Evolutionary conservation across 2,329 filamentous ascomycete genomes (phyloP).

Genomic region (Aulographum hederae): DNA sequence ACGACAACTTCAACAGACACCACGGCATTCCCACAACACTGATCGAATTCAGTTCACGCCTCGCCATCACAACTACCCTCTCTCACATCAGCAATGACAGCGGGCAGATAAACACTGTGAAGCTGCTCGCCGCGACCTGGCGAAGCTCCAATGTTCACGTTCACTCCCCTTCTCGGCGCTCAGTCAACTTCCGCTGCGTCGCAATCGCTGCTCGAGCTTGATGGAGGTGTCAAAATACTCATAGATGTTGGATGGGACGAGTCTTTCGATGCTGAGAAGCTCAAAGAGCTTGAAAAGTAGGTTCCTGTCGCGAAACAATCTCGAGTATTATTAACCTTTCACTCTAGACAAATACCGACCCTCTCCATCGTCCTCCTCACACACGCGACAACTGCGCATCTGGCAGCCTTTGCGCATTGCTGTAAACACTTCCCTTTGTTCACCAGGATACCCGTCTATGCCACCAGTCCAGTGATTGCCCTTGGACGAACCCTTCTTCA

Average conservation of each 20-base stretch:
- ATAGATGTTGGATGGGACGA: slow-evolving; percentile 96
- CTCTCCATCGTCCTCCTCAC: slow-evolving; percentile 88
- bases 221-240: slow-evolving; percentile 88
- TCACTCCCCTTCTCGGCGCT: slow-evolving; percentile 80
- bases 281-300: slow-evolving; percentile 81
- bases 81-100: too few relatives aligned
- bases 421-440: slow-evolving; percentile 93
- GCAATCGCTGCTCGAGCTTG: slow-evolving; percentile 89
- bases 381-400: slow-evolving; percentile 77
- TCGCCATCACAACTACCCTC: too few relatives aligned
- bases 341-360: slow-evolving; percentile 62
- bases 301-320: slow-evolving; percentile 9
- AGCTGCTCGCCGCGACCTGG: too few relatives aligned
- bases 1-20: too few relatives aligned
- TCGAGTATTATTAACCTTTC: background rate
- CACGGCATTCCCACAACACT: too few relatives aligned
- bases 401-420: slow-evolving; percentile 88
- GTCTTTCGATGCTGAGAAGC: slow-evolving; percentile 62
- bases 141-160: slow-evolving; percentile 99
- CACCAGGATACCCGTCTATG: slow-evolving; percentile 82
- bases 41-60: too few relatives aligned
- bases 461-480: slow-evolving; percentile 81
- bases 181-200: slow-evolving; percentile 74
- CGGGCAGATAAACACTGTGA: too few relatives aligned
- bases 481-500: slow-evolving; percentile 80